phyloP scores from a whole-genome alignment of 164 flowering plant species.

The Umbilicus rupestris region DNA sequence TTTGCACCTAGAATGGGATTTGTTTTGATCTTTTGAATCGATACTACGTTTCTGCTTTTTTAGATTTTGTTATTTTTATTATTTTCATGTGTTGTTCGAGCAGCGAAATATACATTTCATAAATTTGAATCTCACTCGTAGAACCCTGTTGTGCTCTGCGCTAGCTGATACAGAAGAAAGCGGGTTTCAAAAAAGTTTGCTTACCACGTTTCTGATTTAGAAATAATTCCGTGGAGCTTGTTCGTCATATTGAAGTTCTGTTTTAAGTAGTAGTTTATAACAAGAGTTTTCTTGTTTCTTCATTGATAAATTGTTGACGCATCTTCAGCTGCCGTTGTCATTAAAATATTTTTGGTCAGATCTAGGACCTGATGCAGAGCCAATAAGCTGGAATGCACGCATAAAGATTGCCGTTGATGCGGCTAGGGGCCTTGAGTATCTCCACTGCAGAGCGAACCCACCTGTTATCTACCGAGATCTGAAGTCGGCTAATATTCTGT shows the following conservation, averaged over 20 bases:
- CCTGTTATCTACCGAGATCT: conserved; percentile 85
- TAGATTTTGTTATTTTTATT: no score
- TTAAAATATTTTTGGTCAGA: conserved; percentile 20
- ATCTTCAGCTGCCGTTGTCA: neutral
- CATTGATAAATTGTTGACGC: neutral
- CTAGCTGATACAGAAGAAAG: no score
- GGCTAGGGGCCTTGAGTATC: conserved; percentile 79
- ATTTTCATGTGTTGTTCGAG: no score
- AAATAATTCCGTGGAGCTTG: no score
- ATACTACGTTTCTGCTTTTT: no score
- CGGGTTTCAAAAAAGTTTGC: no score
- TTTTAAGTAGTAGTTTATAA: neutral
- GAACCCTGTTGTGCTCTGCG: no score
- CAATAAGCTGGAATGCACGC: conserved; percentile 56
- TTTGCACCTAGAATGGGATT: no score
- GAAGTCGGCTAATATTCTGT: conserved; percentile 73
- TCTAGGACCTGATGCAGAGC: conserved; percentile 24
- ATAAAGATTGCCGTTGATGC: conserved; percentile 73
- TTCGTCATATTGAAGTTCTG: neutral
- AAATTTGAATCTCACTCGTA: no score
- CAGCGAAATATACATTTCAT: no score
- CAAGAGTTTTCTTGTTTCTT: neutral
- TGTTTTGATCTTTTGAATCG: neutral
- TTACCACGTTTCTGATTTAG: no score
- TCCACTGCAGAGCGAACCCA: conserved; percentile 65